Evolutionary conservation across 768 basidiomycete species (phyloP), one percentile per base, ranked within the genome.

Genomic region (Pleurotus pulmonarius): DNA sequence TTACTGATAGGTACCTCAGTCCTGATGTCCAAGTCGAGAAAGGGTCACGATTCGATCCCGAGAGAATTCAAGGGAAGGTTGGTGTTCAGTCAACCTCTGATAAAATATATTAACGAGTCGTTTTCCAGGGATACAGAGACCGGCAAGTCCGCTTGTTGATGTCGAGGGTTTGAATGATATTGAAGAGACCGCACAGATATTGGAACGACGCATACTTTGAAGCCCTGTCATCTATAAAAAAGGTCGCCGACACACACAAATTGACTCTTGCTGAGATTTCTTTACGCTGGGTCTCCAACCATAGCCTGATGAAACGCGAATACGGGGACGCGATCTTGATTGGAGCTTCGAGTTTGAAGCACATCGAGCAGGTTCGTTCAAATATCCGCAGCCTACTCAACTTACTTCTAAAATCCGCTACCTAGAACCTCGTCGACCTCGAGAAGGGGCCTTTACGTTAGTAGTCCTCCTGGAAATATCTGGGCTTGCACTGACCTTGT

Each of bases 281-380:
- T 1, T 68, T 85, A 47, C 73, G 85, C 15, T 87, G 85, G 85
- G 71, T 79, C 49, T 80, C 83, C 52, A 77, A 86, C 56, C 84
- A 86, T 58, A 81, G 78, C 4, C 56, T 70, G 2, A 62, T 85
- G 47, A 73, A 77, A 60, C 68, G 75, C 7, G 80, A 82, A 59
- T 61, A 72, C 22, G 76, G 79, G 8, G 80, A 83, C 61, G 67
- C 78, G n/a, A 69, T 86, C 56, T 69, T 87, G 56, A 85, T 88
- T 60, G 85, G 85, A n/a, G 85, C 85, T 26, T 82, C 79, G 2
- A 82, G 75, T 57, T 46, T 80, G 59, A 70, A 72, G 25, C 85
- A 87, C 60, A 79, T 85, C 46, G 76, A 85, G 64, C 70, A 79
- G 69, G 78, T 76, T 37, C 49, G 39, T 12, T 9, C 7, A 46